Evolutionary conservation across 129 eudicot species (phyloP), one percentile per base, ranked within the genome.

Genomic region (Scalesia atractyloides): DNA sequence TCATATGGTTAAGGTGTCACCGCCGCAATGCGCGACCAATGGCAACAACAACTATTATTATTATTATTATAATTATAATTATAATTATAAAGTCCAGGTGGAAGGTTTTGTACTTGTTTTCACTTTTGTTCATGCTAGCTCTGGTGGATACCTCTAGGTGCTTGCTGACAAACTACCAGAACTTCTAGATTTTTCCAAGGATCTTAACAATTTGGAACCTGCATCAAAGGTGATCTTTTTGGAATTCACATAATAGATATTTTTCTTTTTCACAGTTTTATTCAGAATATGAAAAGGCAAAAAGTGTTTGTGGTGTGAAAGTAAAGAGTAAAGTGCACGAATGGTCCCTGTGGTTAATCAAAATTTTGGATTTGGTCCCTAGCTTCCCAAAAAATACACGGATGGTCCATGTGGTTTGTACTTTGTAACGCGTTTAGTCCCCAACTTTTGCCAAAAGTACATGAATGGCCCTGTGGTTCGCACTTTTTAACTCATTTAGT

Each of bases 111-210:
- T 70, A 36, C 82, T 39, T 41, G 15, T 77, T 69, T 78, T 61
- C 76, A 63, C 64, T 72, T 63, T 62, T 78, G 81, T 78, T 64
- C 77, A 78, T 61, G 71, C 63, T 49, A 60, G 79, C 70, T 82
- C 81, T 49, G 52, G 69, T 72, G 70, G 60, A 52, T 68, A 56
- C 71, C 47, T 75, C 33, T 72, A 92, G 98, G 95, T 92, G 50
- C 88, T 92, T 79, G 81, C 85, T 50, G 98, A 92, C 19, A 89
- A 92, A 74, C 76, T 87, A 8, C 98, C 98, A 3, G 96, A 92
- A 79, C 85, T 92, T 64, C 89, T 92, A 22, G 96, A 92, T 87
- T 92, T 89, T 65, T 84, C 87, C 44, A 78, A 89, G 72, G 96
- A 92, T 69, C 89, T 92, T 73, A 58, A 85, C 70, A 87, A 95